Evolutionary conservation across 345 rosid species (phyloP).

Genomic region (Citrus hindsii): DNA sequence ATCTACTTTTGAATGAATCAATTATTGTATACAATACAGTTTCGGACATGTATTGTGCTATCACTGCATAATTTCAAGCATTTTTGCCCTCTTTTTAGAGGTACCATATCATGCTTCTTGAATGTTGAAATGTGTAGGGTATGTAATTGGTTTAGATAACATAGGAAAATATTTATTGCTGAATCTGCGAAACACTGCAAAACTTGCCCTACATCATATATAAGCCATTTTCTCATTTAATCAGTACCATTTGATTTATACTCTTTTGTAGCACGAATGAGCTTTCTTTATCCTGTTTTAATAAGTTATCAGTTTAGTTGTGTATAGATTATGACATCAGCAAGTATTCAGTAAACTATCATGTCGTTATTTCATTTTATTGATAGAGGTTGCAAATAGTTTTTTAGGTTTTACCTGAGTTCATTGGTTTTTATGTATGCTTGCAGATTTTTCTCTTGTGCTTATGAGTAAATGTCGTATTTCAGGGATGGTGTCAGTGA

Average conservation of each 20-base stretch:
- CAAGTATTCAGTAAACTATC: not conserved
- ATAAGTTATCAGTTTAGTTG: not conserved
- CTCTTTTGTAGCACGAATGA: not conserved
- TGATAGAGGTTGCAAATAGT: not conserved
- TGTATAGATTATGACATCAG: not conserved
- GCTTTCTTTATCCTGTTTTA: not conserved
- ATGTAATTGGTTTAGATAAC: not conserved
- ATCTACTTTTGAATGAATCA: not conserved
- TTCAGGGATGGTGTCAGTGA: slow-evolving; percentile 95
- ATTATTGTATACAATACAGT: not conserved
- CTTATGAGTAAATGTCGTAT: slow-evolving; percentile 2
- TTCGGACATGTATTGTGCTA: not conserved
- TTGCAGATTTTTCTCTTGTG: not conserved
- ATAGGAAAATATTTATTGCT: not conserved
- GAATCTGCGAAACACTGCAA: not conserved
- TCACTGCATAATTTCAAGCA: not conserved
- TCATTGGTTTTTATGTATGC: not conserved
- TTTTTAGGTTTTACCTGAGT: not conserved
- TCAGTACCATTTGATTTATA: not conserved
- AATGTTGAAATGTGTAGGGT: not conserved
- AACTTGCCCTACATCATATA: not conserved
- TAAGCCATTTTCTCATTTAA: not conserved
- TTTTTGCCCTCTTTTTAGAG: not conserved
- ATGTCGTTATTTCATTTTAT: not conserved
- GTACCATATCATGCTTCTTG: not conserved